Evolutionary conservation across 169 alveolate genomes (phyloP), one percentile per base, ranked within the genome.

Genomic region (Plasmodium berghei): DNA sequence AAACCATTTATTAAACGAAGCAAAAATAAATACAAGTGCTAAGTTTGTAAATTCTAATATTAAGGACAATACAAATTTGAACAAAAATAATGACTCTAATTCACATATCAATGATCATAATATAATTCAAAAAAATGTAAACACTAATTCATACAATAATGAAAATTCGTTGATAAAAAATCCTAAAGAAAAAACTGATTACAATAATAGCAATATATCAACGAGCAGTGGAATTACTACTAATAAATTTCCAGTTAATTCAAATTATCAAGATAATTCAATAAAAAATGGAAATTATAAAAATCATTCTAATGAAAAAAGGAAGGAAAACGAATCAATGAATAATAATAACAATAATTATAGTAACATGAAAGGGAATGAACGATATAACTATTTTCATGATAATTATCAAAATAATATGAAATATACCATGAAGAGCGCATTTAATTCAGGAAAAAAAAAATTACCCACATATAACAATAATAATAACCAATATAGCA

Each of bases 11-110:
- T 48, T 54, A 24, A 80, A 26, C 40, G 90, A 80, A 66, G 56
- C 90, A 5, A 80, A 80, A 46, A 54, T 67, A 80, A 80, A 80
- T 24, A 80, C 71, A 12, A 66, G n/a, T 67, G 16, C 72, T n/a
- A 80, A 56, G 55, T 80, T 26, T 56, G n/a, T 52, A 8, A 48
- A 64, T 77, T 34, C 54, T 9, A 62, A 56, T 26, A 48, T 55
- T 20, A 80, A 80, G 22, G 90, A 80, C n/a, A 80, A 55, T 28
- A 80, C 54, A 64, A 20, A 61, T 24, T 66, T 67, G n/a, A 14
- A 59, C 59, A 12, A 20, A 40, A 54, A 46, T 22, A 75, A 70
- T 49, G 48, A 49, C 12, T 26, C 63, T 45, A 75, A 10, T 16
- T 14, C 67, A 48, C 83, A 59, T 42, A 24, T 62, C 22, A 80